A percentile compares a stretch with the other conserved stretches of the same genome.
Conservation (phyloP, 345 rosid species). For the Sisymbrium irio region DNA sequence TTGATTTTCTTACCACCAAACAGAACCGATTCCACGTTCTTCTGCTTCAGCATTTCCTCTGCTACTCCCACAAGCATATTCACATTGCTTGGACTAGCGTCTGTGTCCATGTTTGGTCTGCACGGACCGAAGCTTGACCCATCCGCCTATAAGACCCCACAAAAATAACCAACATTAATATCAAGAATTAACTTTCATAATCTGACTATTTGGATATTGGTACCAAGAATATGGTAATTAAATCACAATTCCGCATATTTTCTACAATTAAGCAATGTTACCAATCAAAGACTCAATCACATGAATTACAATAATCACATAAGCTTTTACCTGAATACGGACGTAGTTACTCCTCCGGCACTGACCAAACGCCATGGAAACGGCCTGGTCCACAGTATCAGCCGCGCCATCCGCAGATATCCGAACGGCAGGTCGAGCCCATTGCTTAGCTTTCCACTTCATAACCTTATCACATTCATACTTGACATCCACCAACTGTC, state of each 20-base stretch:
- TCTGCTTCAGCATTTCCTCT: conserved; percentile 91
- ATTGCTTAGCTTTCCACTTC: conserved; percentile 78
- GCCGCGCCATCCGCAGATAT: conserved; percentile 78
- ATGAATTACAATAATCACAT: background rate
- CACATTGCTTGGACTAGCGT: conserved; percentile 65
- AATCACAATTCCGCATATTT: too few species aligned
- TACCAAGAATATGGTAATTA: too few species aligned
- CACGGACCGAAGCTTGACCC: conserved; percentile 69
- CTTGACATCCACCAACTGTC: conserved; percentile 71
- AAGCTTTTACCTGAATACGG: conserved; percentile 74
- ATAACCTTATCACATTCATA: conserved; percentile 74
- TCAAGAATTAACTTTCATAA: background rate
- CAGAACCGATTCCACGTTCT: conserved; percentile 78
- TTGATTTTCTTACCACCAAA: conserved; percentile 78
- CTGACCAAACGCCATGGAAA: conserved; percentile 90
- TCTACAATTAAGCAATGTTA: background rate
- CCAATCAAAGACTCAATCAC: background rate
- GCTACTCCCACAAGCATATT: conserved; percentile 65
- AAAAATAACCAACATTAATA: background rate
- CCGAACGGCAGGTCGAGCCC: conserved; percentile 87
- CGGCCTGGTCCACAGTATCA: conserved; percentile 87
- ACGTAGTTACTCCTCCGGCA: conserved; percentile 68
- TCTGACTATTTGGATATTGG: too few species aligned
- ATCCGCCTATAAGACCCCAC: conserved; percentile 56
- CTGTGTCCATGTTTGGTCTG: conserved; percentile 64